A percentile compares a stretch with the other conserved stretches of the same genome.
phyloP scores from a whole-genome alignment of 257 asterid species.

The Handroanthus guayacan region DNA sequence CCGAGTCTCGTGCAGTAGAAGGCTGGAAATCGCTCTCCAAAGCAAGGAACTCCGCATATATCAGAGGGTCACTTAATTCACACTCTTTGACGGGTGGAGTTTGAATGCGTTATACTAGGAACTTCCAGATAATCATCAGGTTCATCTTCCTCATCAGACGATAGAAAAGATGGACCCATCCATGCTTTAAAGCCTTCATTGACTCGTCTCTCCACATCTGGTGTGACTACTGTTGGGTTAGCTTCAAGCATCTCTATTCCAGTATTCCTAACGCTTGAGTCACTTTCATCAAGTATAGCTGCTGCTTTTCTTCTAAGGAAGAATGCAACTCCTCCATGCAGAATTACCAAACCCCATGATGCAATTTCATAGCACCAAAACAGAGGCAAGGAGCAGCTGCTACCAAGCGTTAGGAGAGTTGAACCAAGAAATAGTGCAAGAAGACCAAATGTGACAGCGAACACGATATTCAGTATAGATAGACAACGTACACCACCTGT shows the following conservation, averaged over 20 bases:
- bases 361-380: constrained; percentile 94
- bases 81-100: constrained; percentile 66
- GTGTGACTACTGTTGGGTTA: constrained; percentile 67
- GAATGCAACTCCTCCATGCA: constrained; percentile 83
- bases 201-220: constrained; percentile 86
- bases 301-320: constrained; percentile 76
- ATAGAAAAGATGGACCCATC: constrained; percentile 93
- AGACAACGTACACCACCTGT: constrained; percentile 93
- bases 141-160: constrained; percentile 94
- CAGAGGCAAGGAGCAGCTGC: constrained; percentile 91
- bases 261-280: constrained; percentile 55
- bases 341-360: constrained; percentile 82
- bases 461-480: constrained; percentile 72
- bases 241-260: constrained; percentile 97
- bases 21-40: background rate
- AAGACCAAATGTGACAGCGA: constrained; percentile 77
- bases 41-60: background rate
- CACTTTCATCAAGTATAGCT: constrained; percentile 66
- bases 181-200: constrained; percentile 90
- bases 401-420: constrained; percentile 89
- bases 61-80: constrained; percentile 31
- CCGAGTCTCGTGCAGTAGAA: background rate
- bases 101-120: constrained; percentile 43
- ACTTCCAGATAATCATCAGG: constrained; percentile 72
- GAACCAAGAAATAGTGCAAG: constrained; percentile 93